A percentile compares a stretch with the other conserved stretches of the same genome.
Conservation (phyloP, 2,329 filamentous ascomycete genomes). For the Phoma sp. region DNA sequence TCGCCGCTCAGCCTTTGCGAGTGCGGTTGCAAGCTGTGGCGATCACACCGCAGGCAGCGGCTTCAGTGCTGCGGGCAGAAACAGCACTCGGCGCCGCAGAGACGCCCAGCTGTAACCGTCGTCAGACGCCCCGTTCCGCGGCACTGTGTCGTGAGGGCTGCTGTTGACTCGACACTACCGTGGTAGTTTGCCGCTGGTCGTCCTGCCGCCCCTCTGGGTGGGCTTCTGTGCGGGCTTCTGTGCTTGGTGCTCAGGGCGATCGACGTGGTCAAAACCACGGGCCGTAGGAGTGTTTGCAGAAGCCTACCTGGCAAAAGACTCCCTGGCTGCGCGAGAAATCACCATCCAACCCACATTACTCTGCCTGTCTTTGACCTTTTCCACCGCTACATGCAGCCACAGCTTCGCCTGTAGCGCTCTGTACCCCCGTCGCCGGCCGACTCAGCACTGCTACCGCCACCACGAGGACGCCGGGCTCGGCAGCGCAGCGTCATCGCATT, state of each 20-base stretch:
- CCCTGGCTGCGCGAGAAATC: too few species aligned
- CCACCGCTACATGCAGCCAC: constrained; percentile 3
- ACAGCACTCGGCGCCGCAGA: background rate
- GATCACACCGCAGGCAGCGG: constrained; percentile 8
- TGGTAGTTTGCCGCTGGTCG: constrained; percentile 16
- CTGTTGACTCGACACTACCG: constrained; percentile 9
- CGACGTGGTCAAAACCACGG: constrained; percentile 12
- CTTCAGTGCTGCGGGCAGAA: constrained; percentile 1
- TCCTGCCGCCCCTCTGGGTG: constrained; percentile 14
- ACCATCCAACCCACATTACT: too few species aligned
- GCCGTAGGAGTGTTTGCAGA: constrained; percentile 5
- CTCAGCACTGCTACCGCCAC: constrained; percentile 16
- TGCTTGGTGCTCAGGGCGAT: constrained; percentile 16
- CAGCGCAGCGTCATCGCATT: constrained; percentile 20
- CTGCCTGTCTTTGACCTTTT: too few species aligned
- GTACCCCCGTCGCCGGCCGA: background rate
- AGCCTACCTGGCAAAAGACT: too few species aligned
- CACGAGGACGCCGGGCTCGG: constrained; percentile 19
- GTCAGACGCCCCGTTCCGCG: constrained; percentile 11
- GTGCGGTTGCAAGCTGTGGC: constrained; percentile 11
- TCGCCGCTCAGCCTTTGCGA: constrained; percentile 10
- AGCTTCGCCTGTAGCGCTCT: background rate
- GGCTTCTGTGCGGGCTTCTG: constrained; percentile 12
- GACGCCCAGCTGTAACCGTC: constrained; percentile 5
- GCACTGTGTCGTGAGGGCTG: constrained; percentile 6